Conservation (phyloP, 2,329 filamentous ascomycete species). For the Periconia sp. region DNA sequence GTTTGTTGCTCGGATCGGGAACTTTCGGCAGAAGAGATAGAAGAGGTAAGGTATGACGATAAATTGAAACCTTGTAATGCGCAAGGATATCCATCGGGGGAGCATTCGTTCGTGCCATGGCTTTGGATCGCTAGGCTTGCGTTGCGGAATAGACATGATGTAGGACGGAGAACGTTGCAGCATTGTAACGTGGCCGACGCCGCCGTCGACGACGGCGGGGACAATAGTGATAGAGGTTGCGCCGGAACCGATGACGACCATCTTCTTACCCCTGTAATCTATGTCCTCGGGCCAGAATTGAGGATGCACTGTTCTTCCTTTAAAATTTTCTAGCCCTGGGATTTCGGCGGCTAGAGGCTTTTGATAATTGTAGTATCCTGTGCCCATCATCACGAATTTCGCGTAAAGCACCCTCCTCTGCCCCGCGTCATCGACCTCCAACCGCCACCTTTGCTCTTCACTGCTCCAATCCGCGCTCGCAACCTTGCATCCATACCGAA, state of each 20-base stretch:
- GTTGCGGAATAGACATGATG: constrained; percentile 61
- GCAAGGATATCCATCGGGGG: constrained; percentile 55
- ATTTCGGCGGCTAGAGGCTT: constrained; percentile 66
- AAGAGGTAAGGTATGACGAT: constrained; percentile 57
- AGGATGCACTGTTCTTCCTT: constrained; percentile 69
- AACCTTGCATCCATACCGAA: constrained; percentile 52
- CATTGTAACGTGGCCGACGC: constrained; percentile 72
- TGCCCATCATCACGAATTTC: constrained; percentile 64
- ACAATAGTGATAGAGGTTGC: constrained; percentile 81
- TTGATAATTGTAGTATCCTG: constrained; percentile 77
- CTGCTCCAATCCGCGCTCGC: constrained; percentile 52
- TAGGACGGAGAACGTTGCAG: constrained; percentile 76
- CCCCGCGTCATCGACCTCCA: constrained; percentile 47
- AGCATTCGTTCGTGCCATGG: constrained; percentile 46
- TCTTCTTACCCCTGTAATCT: constrained; percentile 69
- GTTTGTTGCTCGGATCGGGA: constrained; percentile 57
- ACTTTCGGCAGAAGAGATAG: constrained; percentile 59
- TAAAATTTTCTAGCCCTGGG: constrained; percentile 70
- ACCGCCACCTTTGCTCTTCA: constrained; percentile 55
- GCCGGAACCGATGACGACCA: constrained; percentile 77
- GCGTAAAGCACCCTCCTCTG: constrained; percentile 43
- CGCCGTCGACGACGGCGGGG: constrained; percentile 70
- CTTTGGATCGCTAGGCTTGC: constrained; percentile 45
- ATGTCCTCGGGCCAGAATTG: constrained; percentile 78
- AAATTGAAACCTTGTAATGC: constrained; percentile 59